Conservation (phyloP, 2,329 filamentous ascomycete species). For the Aspergillus alliaceus region DNA sequence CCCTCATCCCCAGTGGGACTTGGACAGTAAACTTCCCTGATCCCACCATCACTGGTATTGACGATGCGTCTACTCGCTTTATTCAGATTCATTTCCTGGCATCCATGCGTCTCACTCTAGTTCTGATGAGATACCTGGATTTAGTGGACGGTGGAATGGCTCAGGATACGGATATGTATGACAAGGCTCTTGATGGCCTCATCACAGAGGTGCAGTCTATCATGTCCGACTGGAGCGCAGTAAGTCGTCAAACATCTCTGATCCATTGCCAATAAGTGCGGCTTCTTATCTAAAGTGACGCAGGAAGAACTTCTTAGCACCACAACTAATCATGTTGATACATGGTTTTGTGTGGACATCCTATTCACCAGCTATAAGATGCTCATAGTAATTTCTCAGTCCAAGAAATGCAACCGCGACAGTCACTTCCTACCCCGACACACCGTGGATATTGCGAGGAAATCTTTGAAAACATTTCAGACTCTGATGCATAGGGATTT, state of each 20-base stretch:
- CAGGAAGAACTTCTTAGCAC: constrained; percentile 14
- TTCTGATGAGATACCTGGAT: constrained; percentile 14
- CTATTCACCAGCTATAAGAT: constrained; percentile 20
- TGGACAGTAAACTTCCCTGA: constrained; percentile 22
- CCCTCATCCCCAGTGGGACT: constrained; percentile 12
- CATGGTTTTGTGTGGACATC: constrained; percentile 18
- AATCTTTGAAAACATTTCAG: constrained; percentile 3
- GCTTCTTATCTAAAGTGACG: not conserved
- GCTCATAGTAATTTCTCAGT: constrained; percentile 20
- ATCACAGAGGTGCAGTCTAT: constrained; percentile 14
- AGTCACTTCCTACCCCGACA: constrained; percentile 6
- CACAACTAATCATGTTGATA: constrained; percentile 15
- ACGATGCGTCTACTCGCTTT: constrained; percentile 15
- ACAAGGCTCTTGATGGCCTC: constrained; percentile 9
- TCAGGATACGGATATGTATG: not conserved
- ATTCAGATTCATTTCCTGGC: constrained; percentile 20
- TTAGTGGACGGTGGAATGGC: not conserved
- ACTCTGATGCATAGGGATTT: not conserved
- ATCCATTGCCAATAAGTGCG: not conserved
- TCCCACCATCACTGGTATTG: constrained; percentile 15
- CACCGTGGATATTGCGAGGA: constrained; percentile 11
- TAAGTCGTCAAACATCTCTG: not conserved
- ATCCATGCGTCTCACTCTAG: constrained; percentile 16
- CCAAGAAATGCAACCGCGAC: constrained; percentile 11
- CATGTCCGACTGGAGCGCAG: constrained; percentile 15